Conservation (phyloP, 106 monocot species). For the Dioscorea dumetorum region DNA sequence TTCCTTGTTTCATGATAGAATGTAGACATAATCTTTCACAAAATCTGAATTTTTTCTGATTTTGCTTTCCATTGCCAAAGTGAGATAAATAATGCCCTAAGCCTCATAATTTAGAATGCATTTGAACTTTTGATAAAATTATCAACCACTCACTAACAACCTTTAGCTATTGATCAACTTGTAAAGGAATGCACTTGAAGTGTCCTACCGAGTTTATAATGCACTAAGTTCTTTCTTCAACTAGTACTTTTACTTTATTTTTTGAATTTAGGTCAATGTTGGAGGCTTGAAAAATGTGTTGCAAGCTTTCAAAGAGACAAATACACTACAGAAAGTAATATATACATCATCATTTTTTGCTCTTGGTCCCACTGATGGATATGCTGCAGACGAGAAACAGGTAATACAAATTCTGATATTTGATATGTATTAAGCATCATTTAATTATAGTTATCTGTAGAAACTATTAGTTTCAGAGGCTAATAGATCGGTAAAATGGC, state of each 20-base stretch:
- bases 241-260: too few relatives aligned
- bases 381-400: slow-evolving; percentile 86
- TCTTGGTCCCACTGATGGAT: slow-evolving; percentile 79
- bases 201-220: not conserved
- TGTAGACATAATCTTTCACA: too few relatives aligned
- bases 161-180: too few relatives aligned
- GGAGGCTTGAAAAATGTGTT: slow-evolving; percentile 77
- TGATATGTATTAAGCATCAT: too few relatives aligned
- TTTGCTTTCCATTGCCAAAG: too few relatives aligned
- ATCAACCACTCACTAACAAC: not conserved
- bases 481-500: too few relatives aligned
- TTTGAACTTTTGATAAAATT: not conserved
- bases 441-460: too few relatives aligned
- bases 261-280: slow-evolving; percentile 63
- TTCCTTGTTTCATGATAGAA: not conserved
- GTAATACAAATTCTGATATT: slow-evolving; percentile 18
- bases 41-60: too few relatives aligned
- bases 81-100: too few relatives aligned
- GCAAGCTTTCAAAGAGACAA: slow-evolving; percentile 50
- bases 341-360: slow-evolving; percentile 98
- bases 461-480: too few relatives aligned
- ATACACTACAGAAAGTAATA: slow-evolving; percentile 61
- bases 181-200: too few relatives aligned
- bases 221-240: not conserved
- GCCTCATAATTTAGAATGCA: not conserved